Percentiles rank a stretch among this genome's conserved stretches.
These are phyloP conservation scores for Boeremia lycopersici DNA, from an alignment of 2,329 filamentous ascomycete species.

Conservation along the genomic window DNA sequence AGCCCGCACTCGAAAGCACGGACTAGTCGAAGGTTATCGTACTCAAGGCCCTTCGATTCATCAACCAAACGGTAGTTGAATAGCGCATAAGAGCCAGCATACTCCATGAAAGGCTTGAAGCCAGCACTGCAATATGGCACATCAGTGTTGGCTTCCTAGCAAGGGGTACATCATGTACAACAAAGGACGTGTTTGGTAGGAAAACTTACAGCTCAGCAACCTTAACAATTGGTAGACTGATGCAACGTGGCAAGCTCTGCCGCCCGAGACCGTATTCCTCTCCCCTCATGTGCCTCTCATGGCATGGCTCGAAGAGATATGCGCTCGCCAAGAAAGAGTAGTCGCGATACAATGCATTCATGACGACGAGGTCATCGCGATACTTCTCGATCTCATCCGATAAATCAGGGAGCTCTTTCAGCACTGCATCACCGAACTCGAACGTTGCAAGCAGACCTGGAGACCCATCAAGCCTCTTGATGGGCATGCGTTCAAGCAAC, in stretches of 20 bases:
- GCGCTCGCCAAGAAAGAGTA: constrained; percentile 90
- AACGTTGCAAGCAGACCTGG: constrained; percentile 78
- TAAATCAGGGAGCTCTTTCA: constrained; percentile 77
- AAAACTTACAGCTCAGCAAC: constrained; percentile 81
- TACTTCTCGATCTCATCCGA: constrained; percentile 74
- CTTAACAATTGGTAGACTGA: constrained; percentile 81
- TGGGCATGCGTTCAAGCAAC: constrained; percentile 77
- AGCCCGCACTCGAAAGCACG: constrained; percentile 91
- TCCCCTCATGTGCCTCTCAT: constrained; percentile 70
- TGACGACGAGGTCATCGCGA: constrained; percentile 72
- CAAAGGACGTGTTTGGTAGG: no score
- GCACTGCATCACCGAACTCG: constrained; percentile 75
- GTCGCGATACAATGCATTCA: constrained; percentile 88
- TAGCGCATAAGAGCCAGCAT: constrained; percentile 66
- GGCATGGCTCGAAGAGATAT: constrained; percentile 90
- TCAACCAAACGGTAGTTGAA: constrained; percentile 69
- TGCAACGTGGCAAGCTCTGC: constrained; percentile 71
- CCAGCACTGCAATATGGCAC: constrained; percentile 56
- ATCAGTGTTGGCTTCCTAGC: not conserved
- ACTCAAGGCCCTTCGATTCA: constrained; percentile 59
- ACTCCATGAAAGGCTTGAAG: constrained; percentile 94
- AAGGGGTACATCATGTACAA: not conserved
- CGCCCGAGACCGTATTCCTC: constrained; percentile 80
- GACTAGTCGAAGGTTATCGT: constrained; percentile 76
- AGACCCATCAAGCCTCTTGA: constrained; percentile 73